Conservation (phyloP, 169 alveolate genomes). For the Toxoplasma gondii region DNA sequence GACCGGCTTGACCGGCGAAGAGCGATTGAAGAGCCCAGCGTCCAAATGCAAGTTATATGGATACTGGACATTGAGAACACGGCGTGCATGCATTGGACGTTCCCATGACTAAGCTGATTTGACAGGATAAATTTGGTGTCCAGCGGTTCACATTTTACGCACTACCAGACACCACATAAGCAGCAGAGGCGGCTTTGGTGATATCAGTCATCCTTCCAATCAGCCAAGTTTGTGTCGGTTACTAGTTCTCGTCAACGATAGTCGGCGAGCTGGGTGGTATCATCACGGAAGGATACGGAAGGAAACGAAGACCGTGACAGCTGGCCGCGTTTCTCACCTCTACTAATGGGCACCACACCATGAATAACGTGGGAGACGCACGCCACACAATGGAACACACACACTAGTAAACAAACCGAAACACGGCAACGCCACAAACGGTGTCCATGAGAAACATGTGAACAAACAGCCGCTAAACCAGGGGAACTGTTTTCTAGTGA, state of each 20-base stretch:
- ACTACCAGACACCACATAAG: too few relatives aligned
- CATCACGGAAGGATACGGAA: background rate
- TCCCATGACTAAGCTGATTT: too few relatives aligned
- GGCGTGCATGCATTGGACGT: too few relatives aligned
- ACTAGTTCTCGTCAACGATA: background rate
- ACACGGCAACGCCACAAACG: background rate
- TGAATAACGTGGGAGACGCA: background rate
- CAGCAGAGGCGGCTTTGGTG: too few relatives aligned
- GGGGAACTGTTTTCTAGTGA: too few relatives aligned
- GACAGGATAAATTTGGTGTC: too few relatives aligned
- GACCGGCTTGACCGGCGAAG: too few relatives aligned
- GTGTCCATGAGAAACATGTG: background rate
- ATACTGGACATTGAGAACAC: too few relatives aligned
- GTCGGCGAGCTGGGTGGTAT: constrained; percentile 20
- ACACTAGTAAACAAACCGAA: too few relatives aligned
- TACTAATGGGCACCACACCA: background rate
- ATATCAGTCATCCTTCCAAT: background rate
- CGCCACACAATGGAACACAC: background rate
- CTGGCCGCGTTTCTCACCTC: background rate
- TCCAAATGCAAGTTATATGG: too few relatives aligned
- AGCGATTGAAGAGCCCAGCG: too few relatives aligned
- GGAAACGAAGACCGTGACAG: background rate
- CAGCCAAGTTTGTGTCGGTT: background rate
- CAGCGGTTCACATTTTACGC: too few relatives aligned
- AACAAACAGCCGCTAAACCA: background rate